Evolutionary conservation across 805 yeast genomes (phyloP), one percentile per base, ranked within the genome.

Genomic region (Dipodascus geniculatus): DNA sequence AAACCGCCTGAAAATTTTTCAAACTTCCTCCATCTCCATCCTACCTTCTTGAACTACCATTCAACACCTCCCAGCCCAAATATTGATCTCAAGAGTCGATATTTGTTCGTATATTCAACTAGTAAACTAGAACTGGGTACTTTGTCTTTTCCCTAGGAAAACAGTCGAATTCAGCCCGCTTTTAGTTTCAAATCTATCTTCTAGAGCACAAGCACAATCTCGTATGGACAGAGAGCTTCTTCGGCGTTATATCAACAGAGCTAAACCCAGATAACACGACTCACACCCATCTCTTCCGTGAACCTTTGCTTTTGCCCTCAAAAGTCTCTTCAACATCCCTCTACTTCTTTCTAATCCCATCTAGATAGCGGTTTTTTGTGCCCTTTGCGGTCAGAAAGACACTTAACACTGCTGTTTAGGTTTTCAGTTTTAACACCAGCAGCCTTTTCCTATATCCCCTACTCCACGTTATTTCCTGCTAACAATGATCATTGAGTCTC

Each of bases 171-270:
- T 14, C 14, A 28, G 11, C 35, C 35, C 8, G 11, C 35, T 28
- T 28, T 28, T 28, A 28, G 35, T 28, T 28, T 38, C 44, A 3
- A 4, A 9, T 17, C 4, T 16, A 38, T 17, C 14, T 38, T 38
- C 4, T 6, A 38, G 44, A 38, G 35, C 8, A 28, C 8, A 17
- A 38, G 44, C 17, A 38, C 17, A 38, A 38, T 4, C 44, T 28
- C 58, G 58, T 60, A 68, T 68, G 71, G 62, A 67, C 64, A 65
- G 61, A 65, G 68, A 68, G 66, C 59, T 65, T 50, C 65, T 63
- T 54, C 63, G 62, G 54, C 67, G 69, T 52, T 65, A 64, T 57
- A 60, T 68, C 55, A 66, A 68, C 58, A 69, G 70, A 22, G 62
- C 67, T 23, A 68, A 68, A 63, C 64, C 64, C 56, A 61, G 64